Evolutionary conservation across 2,329 filamentous ascomycete genomes (phyloP).

Genomic region (Colletotrichum lentis): DNA sequence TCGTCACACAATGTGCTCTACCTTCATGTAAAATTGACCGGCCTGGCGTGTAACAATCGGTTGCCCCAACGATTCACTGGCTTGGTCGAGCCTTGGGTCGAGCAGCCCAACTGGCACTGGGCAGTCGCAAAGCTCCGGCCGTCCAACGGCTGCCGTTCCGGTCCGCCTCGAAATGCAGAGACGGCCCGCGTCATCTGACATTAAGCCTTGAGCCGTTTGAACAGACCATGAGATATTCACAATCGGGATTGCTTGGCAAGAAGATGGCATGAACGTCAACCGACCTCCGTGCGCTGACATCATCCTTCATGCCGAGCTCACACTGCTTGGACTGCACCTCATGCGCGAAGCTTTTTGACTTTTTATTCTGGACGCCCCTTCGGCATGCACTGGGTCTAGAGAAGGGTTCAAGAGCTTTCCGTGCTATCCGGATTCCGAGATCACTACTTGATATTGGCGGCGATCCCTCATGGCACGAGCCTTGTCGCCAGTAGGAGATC

Average conservation of each 20-base stretch:
- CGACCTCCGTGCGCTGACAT: conserved; percentile 17
- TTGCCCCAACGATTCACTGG: no score
- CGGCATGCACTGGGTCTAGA: background rate
- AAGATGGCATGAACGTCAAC: conserved; percentile 21
- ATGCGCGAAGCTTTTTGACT: conserved; percentile 9
- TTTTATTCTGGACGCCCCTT: background rate
- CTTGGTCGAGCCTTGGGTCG: no score
- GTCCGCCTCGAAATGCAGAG: no score
- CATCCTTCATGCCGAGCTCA: conserved; percentile 11
- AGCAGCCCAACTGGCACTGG: no score
- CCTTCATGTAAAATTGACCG: no score
- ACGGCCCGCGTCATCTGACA: background rate
- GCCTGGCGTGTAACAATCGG: no score
- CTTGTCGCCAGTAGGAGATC: background rate
- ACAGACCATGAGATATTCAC: no score
- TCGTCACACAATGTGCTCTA: no score
- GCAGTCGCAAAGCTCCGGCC: no score
- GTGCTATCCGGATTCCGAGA: conserved; percentile 23
- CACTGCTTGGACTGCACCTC: background rate
- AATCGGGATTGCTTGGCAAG: no score
- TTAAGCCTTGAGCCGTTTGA: background rate
- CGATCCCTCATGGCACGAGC: conserved; percentile 4
- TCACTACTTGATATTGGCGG: background rate
- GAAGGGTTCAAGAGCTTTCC: background rate
- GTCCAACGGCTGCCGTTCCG: background rate